Percentiles rank a stretch among this genome's conserved stretches.
phyloP scores from a whole-genome alignment of 768 basidiomycete species.

The Suillus subalutaceus region DNA sequence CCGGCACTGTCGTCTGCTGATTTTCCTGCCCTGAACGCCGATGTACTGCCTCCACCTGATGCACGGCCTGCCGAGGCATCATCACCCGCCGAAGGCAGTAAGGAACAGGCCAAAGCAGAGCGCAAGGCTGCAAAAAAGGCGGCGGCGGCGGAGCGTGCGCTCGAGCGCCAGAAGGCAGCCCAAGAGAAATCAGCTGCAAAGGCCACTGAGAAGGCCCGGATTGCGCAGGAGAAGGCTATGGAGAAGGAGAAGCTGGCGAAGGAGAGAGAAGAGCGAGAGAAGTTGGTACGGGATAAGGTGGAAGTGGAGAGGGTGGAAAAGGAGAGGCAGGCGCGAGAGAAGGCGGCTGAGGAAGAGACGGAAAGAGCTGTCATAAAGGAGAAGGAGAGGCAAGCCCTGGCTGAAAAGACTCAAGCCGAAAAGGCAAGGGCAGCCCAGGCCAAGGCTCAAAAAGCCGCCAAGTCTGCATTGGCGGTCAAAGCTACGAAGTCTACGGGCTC shows the following conservation, averaged over 20 bases:
- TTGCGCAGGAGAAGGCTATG: constrained; percentile 38
- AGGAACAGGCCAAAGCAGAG: constrained; percentile 58
- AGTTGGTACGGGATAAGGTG: constrained; percentile 36
- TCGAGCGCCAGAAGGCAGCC: constrained; percentile 57
- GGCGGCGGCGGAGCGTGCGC: constrained; percentile 61
- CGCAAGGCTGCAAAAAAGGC: constrained; percentile 69
- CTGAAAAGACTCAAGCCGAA: constrained; percentile 29
- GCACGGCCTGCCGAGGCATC: constrained; percentile 28
- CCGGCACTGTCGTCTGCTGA: constrained; percentile 65
- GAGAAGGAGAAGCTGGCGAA: constrained; percentile 54
- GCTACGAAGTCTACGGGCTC: constrained; percentile 20
- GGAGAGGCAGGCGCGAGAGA: constrained; percentile 36
- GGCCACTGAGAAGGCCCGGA: not conserved
- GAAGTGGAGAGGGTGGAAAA: constrained; percentile 45
- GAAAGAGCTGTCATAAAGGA: constrained; percentile 40
- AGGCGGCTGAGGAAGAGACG: constrained; percentile 38
- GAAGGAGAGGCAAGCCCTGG: constrained; percentile 31
- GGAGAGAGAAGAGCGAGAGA: constrained; percentile 43
- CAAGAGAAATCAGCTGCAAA: constrained; percentile 59
- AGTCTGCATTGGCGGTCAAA: constrained; percentile 20
- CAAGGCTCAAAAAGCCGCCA: constrained; percentile 28
- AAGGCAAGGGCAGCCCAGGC: constrained; percentile 29
- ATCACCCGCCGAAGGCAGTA: constrained; percentile 37
- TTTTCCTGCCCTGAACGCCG: constrained; percentile 65
- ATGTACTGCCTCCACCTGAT: constrained; percentile 20